Conservation (phyloP, 78 protist species). For the Dictyostelium brefeldianum region DNA sequence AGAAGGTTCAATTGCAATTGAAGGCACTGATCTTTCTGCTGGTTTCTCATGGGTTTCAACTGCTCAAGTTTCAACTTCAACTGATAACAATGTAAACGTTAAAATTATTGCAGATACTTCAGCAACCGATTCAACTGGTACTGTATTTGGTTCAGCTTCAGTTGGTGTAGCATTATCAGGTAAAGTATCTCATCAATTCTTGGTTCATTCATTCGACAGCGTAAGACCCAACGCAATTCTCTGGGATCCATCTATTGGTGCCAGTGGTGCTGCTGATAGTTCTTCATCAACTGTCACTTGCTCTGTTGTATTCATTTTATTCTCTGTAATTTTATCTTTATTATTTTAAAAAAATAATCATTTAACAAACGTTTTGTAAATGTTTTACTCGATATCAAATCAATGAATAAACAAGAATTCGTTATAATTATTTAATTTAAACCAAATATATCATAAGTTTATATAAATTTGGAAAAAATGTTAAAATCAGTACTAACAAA, state of each 20-base stretch:
- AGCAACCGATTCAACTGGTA: not conserved
- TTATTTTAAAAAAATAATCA: not conserved
- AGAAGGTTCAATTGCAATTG: not conserved
- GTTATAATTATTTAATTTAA: no score
- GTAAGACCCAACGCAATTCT: constrained; percentile 26
- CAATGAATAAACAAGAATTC: no score
- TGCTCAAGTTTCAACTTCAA: constrained; percentile 7
- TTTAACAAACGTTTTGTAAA: not conserved
- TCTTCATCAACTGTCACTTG: not conserved
- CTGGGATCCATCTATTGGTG: constrained; percentile 73
- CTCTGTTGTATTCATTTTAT: not conserved
- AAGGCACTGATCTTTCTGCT: not conserved
- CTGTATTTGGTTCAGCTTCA: not conserved
- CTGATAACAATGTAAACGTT: not conserved
- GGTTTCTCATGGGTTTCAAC: constrained; percentile 22
- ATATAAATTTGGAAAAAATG: no score
- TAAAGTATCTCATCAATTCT: not conserved
- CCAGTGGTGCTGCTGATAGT: not conserved
- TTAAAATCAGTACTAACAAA: no score
- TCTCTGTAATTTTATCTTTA: not conserved
- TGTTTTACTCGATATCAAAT: no score
- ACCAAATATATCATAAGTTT: no score
- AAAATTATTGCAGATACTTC: not conserved
- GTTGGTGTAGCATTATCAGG: constrained; percentile 8
- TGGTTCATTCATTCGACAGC: constrained; percentile 45